Percentiles rank a stretch among this genome's conserved stretches.
These are phyloP conservation scores for Aspergillus novoparasiticus DNA, from an alignment of 2,329 filamentous ascomycete genomes.

Conservation along the genomic window DNA sequence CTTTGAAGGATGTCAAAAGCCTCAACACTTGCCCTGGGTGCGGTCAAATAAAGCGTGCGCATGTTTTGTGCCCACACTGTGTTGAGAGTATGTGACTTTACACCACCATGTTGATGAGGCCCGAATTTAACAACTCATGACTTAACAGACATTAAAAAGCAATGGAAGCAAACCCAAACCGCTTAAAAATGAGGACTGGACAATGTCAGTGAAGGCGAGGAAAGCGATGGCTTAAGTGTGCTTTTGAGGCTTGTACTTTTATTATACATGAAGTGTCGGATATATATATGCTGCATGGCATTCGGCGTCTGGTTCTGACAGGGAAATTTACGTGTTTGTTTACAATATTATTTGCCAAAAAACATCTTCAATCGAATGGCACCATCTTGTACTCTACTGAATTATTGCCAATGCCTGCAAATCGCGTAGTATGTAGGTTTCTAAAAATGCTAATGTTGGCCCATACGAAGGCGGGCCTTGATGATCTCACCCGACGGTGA, in stretches of 20 bases:
- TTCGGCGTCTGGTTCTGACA: slow-evolving; percentile 38
- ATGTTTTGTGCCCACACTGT: slow-evolving; percentile 85
- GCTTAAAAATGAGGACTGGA: slow-evolving; percentile 23
- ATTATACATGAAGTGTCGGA: slow-evolving; percentile 28
- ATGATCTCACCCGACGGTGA: slow-evolving; percentile 11
- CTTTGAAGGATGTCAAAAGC: slow-evolving; percentile 82
- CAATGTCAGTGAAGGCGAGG: slow-evolving; percentile 7
- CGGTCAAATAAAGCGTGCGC: slow-evolving; percentile 82
- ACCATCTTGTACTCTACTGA: background rate
- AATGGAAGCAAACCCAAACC: slow-evolving; percentile 44
- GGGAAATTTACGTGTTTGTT: slow-evolving; percentile 20
- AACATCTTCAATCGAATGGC: background rate
- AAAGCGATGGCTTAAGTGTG: slow-evolving; percentile 8
- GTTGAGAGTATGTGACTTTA: slow-evolving; percentile 68
- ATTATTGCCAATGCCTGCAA: background rate
- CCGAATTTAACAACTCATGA: slow-evolving; percentile 8
- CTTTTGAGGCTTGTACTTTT: slow-evolving; percentile 23
- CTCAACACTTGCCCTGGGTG: slow-evolving; percentile 90
- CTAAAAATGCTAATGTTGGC: background rate
- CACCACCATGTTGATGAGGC: background rate
- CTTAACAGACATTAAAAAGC: slow-evolving; percentile 46
- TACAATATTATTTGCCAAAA: slow-evolving; percentile 5
- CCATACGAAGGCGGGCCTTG: background rate
- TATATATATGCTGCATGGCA: slow-evolving; percentile 40
- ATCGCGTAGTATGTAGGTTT: background rate